These are phyloP conservation scores for Neopestalotiopsis sp. DNA, from an alignment of 2,329 filamentous ascomycete genomes.

Conservation along the genomic window DNA sequence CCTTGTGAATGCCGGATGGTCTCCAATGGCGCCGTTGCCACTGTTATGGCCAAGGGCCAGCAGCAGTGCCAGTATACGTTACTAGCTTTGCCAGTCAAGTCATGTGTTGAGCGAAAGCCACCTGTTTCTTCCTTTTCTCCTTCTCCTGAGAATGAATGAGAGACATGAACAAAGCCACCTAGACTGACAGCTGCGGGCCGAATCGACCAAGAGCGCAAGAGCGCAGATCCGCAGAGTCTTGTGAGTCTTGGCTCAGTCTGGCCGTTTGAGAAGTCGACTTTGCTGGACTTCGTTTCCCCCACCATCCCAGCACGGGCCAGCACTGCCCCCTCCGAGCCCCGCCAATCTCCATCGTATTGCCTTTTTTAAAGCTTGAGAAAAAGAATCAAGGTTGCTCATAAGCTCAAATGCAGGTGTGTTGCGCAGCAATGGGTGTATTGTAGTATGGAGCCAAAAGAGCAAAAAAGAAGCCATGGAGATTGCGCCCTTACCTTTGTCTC, in stretches of 20 bases:
- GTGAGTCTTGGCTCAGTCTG: not conserved
- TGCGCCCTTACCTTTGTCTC: not conserved
- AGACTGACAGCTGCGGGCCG: not conserved
- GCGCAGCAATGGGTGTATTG: too few species aligned
- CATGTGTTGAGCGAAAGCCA: not conserved
- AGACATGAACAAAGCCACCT: not conserved
- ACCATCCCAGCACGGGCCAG: not conserved
- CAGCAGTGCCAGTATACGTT: too few species aligned
- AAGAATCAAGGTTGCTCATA: constrained; percentile 1
- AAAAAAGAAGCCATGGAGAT: not conserved
- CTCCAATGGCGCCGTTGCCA: not conserved
- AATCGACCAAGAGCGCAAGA: not conserved
- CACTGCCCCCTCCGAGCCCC: not conserved
- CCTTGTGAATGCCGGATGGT: not conserved
- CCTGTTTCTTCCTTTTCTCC: not conserved
- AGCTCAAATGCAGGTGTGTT: not conserved
- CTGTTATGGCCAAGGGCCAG: not conserved
- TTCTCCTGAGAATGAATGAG: not conserved
- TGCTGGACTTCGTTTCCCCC: not conserved
- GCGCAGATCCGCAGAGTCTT: not conserved
- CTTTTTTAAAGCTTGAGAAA: not conserved
- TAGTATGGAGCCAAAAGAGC: too few species aligned
- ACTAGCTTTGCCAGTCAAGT: not conserved
- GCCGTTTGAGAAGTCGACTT: not conserved
- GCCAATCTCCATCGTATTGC: constrained; percentile 1